Evolutionary conservation across 78 protist genomes (phyloP).

Genomic region (Neovahlkampfia damariscottae): DNA sequence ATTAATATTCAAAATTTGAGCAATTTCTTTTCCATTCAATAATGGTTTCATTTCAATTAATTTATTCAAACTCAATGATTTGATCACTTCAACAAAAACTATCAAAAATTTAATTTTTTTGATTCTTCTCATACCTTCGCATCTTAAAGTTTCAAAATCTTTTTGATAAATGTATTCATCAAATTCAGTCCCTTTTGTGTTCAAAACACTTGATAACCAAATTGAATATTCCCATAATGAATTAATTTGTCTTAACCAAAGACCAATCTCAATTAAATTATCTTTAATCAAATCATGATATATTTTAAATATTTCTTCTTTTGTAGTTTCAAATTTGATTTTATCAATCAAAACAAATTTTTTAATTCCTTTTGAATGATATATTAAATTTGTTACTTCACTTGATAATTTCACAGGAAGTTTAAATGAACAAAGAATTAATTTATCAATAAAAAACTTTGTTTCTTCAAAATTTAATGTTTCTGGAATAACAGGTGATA

Average conservation of each 20-base stretch:
- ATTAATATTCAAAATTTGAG: neutral
- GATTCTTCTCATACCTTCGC: neutral
- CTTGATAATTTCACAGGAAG: neutral
- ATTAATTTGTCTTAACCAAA: too few relatives aligned
- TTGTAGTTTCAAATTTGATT: too few relatives aligned
- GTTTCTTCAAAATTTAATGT: neutral
- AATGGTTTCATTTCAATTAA: neutral
- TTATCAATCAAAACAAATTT: too few relatives aligned
- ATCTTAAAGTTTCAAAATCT: neutral
- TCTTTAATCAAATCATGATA: too few relatives aligned
- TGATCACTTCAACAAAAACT: neutral
- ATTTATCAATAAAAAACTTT: neutral
- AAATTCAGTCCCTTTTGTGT: neutral
- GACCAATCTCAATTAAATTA: too few relatives aligned
- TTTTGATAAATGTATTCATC: neutral
- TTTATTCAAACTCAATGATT: too few relatives aligned
- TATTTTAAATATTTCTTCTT: too few relatives aligned
- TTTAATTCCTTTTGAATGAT: too few relatives aligned
- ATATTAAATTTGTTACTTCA: neutral
- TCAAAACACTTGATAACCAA: neutral
- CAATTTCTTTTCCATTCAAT: neutral
- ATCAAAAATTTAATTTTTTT: neutral
- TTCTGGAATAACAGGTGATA: neutral
- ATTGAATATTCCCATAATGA: too few relatives aligned
- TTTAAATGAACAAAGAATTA: neutral